Evolutionary conservation across 1,139 yeast genomes (phyloP), one percentile per base, ranked within the genome.

Genomic region (Pichia sp.): DNA sequence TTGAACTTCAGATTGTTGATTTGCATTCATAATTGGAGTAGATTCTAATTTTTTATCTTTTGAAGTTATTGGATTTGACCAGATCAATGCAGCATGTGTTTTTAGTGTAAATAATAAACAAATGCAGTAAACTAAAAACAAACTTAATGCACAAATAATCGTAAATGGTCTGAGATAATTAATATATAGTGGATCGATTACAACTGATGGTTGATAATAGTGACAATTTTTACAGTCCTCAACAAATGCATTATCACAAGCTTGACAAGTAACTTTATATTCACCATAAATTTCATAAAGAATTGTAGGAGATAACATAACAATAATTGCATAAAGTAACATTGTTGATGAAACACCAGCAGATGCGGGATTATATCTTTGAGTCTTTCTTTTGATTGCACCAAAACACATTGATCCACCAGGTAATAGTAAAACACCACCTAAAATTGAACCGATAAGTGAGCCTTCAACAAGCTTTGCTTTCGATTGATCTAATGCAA

Each of bases 351-450:
- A 86, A 1, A 92, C 98, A 49, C 98, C 97, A 0, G 98, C 98
- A 47, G 95, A 84, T 38, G 92, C 80, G 1, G 98, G 98, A 59
- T 92, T 92, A 62, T 92, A 92, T 47, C 97, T 68, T 62, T 92
- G 98, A 0, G 98, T 92, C 60, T 92, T 92, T 46, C 96, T 69
- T 49, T 80, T 83, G 37, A 87, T 66, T 0, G 97, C 97, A 48
- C 98, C 98, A 29, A 95, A 95, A 64, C 96, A 87, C 98, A 92
- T 92, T 2, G 97, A 87, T 39, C 89, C 69, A 0, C 98, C 98
- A 0, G 98, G 99, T 52, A 92, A 69, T 38, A 92, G 71, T 41
- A 92, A 66, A 1, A 92, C 96, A 50, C 96, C 98, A 41, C 96
- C 98, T 37, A 92, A 65, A 49, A 92, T 82, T 2, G 96, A 86